Evolutionary conservation across 768 basidiomycete genomes (phyloP), one percentile per base, ranked within the genome.

Genomic region (Cyclocybe cylindracea): DNA sequence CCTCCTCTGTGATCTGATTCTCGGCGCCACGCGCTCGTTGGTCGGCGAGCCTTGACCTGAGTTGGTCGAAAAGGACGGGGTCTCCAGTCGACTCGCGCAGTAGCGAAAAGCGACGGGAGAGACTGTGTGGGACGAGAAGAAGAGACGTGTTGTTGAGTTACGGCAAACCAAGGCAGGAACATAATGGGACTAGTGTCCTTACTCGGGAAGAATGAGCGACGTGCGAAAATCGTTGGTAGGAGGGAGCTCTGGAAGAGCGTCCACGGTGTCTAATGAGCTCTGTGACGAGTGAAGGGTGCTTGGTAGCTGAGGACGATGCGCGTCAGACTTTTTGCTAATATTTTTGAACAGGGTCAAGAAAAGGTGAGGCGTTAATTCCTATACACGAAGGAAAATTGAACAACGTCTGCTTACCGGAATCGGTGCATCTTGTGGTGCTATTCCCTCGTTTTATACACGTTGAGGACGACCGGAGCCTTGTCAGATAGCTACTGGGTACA

Each of bases 201-300:
- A 94, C 91, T 87, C 89, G 66, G 89, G 89, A 44, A 94, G 71
- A 61, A 94, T 91, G 64, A 87, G 79, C 53, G 90, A 91, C 31
- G 91, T 91, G 62, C 91, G 87, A 74, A 94, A 94, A 69, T 91
- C 84, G 73, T 80, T 83, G 39, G 77, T 72, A 7, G 86, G 79
- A 47, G 88, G 86, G 13, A 93, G 76, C 57, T 79, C 76, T 44
- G 80, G 82, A 2, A 84, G 71, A 43, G 65, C 57, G 40, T 73
- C 74, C 53, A 70, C 71, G 39, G 61, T 41, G 51, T 74, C 66
- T 56, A 67, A 24, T 24, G 24, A 59, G 46, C 67, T 59, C 10
- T 65, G 68, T 32, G 24, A 24, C 24, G 49, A 44, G 36, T 45
- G 55, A 35, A 37, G 66, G 53, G 59, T 65, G 60, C 59, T 44